Evolutionary conservation across 2,329 filamentous ascomycete genomes (phyloP).

Genomic region (Cordyceps sp.): DNA sequence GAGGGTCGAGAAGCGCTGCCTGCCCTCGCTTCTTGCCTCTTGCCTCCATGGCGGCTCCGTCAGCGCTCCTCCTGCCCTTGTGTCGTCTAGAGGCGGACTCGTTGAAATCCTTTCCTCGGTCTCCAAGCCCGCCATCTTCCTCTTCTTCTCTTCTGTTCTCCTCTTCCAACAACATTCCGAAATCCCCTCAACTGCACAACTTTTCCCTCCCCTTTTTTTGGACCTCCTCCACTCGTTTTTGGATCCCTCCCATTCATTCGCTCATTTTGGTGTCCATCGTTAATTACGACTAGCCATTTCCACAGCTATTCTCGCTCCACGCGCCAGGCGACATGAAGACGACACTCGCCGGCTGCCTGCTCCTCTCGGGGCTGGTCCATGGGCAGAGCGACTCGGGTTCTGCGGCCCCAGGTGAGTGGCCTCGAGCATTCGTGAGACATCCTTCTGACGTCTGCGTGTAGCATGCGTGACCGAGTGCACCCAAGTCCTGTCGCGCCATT

Average conservation of each 20-base stretch:
- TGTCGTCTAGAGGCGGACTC: not conserved
- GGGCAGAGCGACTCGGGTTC: not conserved
- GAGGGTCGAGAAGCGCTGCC: no score
- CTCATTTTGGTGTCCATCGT: constrained; percentile 15
- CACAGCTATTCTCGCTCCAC: constrained; percentile 4
- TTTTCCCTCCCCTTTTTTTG: constrained; percentile 7
- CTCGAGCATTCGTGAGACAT: not conserved
- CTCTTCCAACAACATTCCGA: constrained; percentile 6
- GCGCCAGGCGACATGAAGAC: constrained; percentile 9
- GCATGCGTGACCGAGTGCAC: constrained; percentile 1
- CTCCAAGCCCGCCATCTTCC: not conserved
- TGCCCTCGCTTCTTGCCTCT: not conserved
- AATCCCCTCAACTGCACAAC: constrained; percentile 8
- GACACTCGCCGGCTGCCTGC: constrained; percentile 2
- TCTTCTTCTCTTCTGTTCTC: constrained; percentile 3
- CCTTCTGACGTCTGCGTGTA: not conserved
- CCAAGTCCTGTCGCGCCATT: constrained; percentile 3
- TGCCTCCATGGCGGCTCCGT: not conserved
- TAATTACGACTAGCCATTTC: constrained; percentile 12
- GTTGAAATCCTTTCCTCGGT: not conserved
- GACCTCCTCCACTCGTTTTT: constrained; percentile 13
- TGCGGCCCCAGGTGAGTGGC: constrained; percentile 1
- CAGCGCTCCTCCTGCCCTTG: not conserved
- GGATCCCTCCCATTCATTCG: constrained; percentile 9
- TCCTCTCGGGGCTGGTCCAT: constrained; percentile 4